Base-by-base conservation (phyloP, 2,329 filamentous ascomycete genomes). In the Fusarium clavum region DNA sequence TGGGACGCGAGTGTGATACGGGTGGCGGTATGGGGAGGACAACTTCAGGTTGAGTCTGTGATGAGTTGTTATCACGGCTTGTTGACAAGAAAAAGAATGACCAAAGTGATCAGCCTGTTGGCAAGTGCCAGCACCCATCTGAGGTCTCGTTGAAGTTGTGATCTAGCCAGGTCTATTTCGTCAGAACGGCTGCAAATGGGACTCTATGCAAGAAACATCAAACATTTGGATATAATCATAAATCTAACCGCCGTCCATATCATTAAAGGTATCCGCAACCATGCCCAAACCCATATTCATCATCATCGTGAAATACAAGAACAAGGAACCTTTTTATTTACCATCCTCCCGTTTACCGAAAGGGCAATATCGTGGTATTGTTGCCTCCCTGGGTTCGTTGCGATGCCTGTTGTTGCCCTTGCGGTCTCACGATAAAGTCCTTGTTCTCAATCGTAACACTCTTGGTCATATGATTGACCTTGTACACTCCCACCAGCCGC, bases 401-500 rank as follows among this genome's bases (percentile, higher is more conserved):
- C 38, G 77, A 73, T 73, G 77, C 73, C 72, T 77, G 75, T 71
- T 78, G 80, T 47, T 77, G 78, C 55, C 72, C 76, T 47, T 73
- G 71, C 29, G 76, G 78, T 72, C 83, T 79, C 64, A 77, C 77
- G 73, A 92, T 92, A 77, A 91, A 96, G 81, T 96, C 92, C 72
- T 85, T 86, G 81, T 96, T 96, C 81, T 96, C 93, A 69, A 96
- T 94, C 56, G 93, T 94, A 24, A 96, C 92, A 80, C 92, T 94
- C 88, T 95, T 96, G 66, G 93, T 96, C 90, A 98, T 99, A 81
- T 99, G 95, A 82, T 97, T 98, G 79, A 99, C 96, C 86, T 99
- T 99, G 86, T 99, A 99, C 59, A 99, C 96, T 73, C 97, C 97
- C 16, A 99, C 94, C 64, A 99, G 87, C 59, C 97, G 89, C 61